Evolutionary conservation across 257 asterid genomes (phyloP).

Genomic region (Ilex aquifolium): DNA sequence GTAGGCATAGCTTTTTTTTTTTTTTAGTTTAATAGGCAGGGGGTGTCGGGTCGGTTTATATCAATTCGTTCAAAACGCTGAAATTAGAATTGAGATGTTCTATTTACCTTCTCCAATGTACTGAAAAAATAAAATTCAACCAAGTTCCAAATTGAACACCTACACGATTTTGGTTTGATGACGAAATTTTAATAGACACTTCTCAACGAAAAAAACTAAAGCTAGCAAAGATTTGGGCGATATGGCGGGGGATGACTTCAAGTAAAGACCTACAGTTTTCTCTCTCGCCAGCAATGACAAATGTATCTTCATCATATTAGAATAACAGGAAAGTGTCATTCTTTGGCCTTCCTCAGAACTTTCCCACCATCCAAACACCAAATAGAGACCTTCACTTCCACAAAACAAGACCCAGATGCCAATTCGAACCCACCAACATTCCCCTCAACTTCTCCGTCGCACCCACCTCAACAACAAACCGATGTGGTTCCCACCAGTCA

Average conservation of each 20-base stretch:
- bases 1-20: no score
- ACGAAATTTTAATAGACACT: not conserved
- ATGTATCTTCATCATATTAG: constrained; percentile 25
- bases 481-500: constrained; percentile 14
- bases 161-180: no score
- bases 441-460: constrained; percentile 9
- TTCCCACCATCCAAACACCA: constrained; percentile 9
- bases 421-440: constrained; percentile 12
- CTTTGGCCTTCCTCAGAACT: constrained; percentile 1
- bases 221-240: not conserved
- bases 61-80: no score
- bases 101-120: no score
- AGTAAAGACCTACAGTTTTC: not conserved
- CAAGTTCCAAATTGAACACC: no score
- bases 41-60: no score
- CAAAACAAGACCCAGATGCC: constrained; percentile 16
- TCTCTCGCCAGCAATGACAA: not conserved
- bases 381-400: constrained; percentile 8
- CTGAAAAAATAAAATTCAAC: no score
- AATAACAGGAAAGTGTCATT: constrained; percentile 5
- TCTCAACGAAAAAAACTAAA: no score
- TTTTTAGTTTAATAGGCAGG: no score
- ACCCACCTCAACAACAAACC: constrained; percentile 5
- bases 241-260: no score
- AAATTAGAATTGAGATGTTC: no score